Base-by-base conservation (phyloP, 2,329 filamentous ascomycete genomes). In the Ustulina deusta region DNA sequence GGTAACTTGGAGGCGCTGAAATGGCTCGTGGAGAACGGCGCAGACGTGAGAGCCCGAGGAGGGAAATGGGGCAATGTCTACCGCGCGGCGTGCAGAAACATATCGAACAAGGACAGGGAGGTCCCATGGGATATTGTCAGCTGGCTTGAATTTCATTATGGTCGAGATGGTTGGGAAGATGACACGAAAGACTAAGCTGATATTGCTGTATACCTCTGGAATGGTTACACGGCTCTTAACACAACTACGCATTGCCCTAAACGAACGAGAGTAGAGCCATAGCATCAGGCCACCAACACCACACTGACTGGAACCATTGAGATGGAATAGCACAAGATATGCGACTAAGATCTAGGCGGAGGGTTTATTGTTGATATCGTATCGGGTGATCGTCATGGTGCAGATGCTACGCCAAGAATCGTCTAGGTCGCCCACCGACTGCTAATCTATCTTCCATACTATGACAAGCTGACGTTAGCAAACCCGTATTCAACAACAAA, bases 391-490 rank as follows among this genome's bases (percentile, higher is more conserved):
- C 13, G 55, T 34, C 27, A 52, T 13, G 20, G 6, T 10, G 42
- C 34, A 44, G 20, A 51, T 54, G 27, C 54, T 59, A 52, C 20
- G 46, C 61, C 44, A 40, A 15, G 40, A 64, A 36, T 13, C 36
- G 36, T 64, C 61, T 52, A 59, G 61, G 36, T 34, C 17, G 44
- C 17, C 44, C 34, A 46, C 49, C 22, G 22, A 55, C 48, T 32
- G 3, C 6, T 22, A 27, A 42, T 51, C n/a, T 42, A 25, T 60
- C 13, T 6, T 60, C 13, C 2, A 40, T 49, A 48, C n/a, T 38
- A 40, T 15, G 58, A 42, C 13, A 17, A 27, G 38, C 25, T 62
- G 29, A 38, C 40, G 51, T 54, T 22, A 34, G 38, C 36, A 20
- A 44, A 27, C 40, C 60, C 49, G 38, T 38, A 58, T 29, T 22